Base-by-base conservation (phyloP, 768 basidiomycete species). In the Lactarius evosmus region DNA sequence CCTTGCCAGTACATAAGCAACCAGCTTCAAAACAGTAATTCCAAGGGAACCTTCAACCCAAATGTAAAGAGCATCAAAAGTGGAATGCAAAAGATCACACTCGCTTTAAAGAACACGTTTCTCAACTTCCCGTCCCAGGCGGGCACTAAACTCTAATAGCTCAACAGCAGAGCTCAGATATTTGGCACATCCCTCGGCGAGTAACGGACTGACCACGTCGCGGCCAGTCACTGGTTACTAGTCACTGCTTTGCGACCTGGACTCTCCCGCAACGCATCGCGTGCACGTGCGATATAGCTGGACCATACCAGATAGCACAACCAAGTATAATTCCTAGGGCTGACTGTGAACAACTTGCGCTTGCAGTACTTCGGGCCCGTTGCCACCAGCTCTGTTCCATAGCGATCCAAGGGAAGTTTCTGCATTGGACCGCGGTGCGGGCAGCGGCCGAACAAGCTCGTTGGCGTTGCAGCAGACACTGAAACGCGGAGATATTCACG, bases 371-470 rank as follows among this genome's bases (percentile, higher is more conserved):
- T 44, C n/a, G 51, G 8, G 6, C 14, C 27, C 27, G 14, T 8
- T 4, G 5, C 49, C 33, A 59, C 33, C 22, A 19, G 17, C 38
- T 56, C 30, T 22, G 29, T n/a, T 29, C 41, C 22, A 7, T 3
- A 3, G 9, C 1, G n/a, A 12, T 8, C 56, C n/a, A 44, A 7
- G 4, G 5, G n/a, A 46, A 1, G 3, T 19, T 1, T 9, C 1
- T 2, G 4, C 1, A 7, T 8, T 7, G 5, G 22, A 30, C 5
- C 8, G 49, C 7, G 16, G 25, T 25, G 38, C n/a, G 1, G 7
- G 50, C 50, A 16, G 34, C 50, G 19, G 34, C 22, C 16, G 58
- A 51, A n/a, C 46, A 51, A 29, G 49, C 49, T 17, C 63, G 63
- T 3, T 46, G 52, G 30, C 19, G 59, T 25, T 19, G 36, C 63